Percentiles rank a stretch among this genome's conserved stretches.
Conservation (phyloP, 2,329 filamentous ascomycete genomes). For the Proliferodiscus dingleyae region DNA sequence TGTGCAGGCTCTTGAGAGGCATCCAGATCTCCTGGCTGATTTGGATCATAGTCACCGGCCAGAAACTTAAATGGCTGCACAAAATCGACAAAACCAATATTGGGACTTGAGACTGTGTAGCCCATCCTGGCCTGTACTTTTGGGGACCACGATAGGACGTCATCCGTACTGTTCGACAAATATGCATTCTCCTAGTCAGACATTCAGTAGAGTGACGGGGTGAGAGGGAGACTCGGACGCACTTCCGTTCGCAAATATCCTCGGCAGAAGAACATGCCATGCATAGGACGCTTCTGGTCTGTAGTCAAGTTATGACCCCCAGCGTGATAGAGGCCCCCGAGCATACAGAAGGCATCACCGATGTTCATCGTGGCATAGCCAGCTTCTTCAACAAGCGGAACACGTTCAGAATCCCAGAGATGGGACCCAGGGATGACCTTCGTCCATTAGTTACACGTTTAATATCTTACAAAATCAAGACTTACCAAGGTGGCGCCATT, state of each 20-base stretch:
- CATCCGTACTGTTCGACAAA: conserved; percentile 16
- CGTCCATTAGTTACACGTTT: not conserved
- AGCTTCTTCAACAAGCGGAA: conserved; percentile 10
- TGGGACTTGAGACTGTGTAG: conserved; percentile 22
- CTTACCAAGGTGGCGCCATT: conserved; percentile 17
- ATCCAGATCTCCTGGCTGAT: conserved; percentile 13
- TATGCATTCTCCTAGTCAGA: conserved; percentile 18
- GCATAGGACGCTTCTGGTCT: conserved; percentile 14
- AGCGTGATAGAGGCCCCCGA: conserved; percentile 14
- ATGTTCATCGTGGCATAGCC: conserved; percentile 11
- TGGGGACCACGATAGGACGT: conserved; percentile 19
- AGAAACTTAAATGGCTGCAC: conserved; percentile 57
- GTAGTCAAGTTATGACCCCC: conserved; percentile 12
- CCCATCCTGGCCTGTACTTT: conserved; percentile 21
- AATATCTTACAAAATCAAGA: not conserved
- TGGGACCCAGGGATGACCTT: conserved; percentile 15
- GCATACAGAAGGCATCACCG: conserved; percentile 11
- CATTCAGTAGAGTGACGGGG: no score
- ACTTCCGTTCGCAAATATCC: conserved; percentile 15
- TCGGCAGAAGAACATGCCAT: conserved; percentile 15
- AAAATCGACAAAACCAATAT: conserved; percentile 86
- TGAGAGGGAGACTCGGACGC: not conserved
- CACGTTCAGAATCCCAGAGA: conserved; percentile 12
- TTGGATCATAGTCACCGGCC: conserved; percentile 14
- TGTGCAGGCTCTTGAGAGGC: conserved; percentile 10